Evolutionary conservation across 345 rosid species (phyloP), one percentile per base, ranked within the genome.

Genomic region (Conringia planisiliqua): DNA sequence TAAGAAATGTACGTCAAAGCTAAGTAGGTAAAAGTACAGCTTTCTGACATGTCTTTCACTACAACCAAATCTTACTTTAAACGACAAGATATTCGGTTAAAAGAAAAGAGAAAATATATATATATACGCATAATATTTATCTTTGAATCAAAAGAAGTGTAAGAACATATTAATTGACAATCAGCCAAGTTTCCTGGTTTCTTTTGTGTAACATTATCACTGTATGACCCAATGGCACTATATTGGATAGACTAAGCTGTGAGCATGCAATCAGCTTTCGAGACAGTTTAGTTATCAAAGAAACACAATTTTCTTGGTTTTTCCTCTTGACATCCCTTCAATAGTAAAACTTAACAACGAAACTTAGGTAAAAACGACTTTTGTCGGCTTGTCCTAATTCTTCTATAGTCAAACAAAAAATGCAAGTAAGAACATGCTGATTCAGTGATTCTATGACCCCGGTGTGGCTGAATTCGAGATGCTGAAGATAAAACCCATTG

Each of bases 1-100:
- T 64, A 64, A 43, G 80, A 77, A 26, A 70, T 29, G 54, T 56
- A 70, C 76, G 46, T 71, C 63, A 54, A 64, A 70, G 57, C 72
- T 69, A 62, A 75, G 55, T 75, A 14, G 79, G 56, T 59, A 39
- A 51, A 29, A 39, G 62, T 9, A 14, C 50, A 10, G 55, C 43
- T 68, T 68, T 58, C 72, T 58, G 35, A 39, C 33, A 40, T 71
- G 38, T 50, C 62, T 71, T 77, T 58, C 65, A 71, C 77, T 40
- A 66, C 61, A 65, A 7, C 57, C 42, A 48, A 65, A 18, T 27
- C 68, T 66, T 46, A 17, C 22, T 22, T 40, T 62, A 6, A 24
- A 38, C 48, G 17, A 61, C 20, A 57, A n/a, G 63, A 35, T 58
- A 39, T 61, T 61, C 32, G 18, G 17, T 20, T n/a, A n/a, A n/a